phyloP scores from a whole-genome alignment of 495 filamentous ascomycete species.

The Aspergillus funiculosus region DNA sequence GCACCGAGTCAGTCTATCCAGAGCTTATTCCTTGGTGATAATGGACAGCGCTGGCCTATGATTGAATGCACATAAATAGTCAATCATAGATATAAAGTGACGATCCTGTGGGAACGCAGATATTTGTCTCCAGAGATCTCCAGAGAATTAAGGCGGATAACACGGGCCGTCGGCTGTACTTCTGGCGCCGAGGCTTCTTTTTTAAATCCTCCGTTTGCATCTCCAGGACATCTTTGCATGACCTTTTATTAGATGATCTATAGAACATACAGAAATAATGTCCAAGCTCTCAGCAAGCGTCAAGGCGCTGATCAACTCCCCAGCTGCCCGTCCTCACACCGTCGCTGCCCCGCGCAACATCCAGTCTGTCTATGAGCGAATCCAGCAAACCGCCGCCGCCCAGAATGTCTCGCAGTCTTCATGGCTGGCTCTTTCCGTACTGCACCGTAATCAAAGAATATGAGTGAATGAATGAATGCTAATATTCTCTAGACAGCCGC shows the following conservation, averaged over 20 bases:
- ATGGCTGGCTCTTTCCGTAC: slow-evolving; percentile 62
- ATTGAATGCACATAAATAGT: too few relatives aligned
- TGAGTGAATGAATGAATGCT: slow-evolving; percentile 4
- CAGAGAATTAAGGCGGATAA: too few relatives aligned
- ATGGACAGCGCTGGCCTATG: too few relatives aligned
- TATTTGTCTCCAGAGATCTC: too few relatives aligned
- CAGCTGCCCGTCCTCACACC: slow-evolving; percentile 59
- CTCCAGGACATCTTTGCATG: too few relatives aligned
- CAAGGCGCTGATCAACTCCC: slow-evolving; percentile 66
- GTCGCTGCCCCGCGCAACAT: slow-evolving; percentile 58
- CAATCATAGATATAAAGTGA: too few relatives aligned
- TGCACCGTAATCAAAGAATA: slow-evolving; percentile 1
- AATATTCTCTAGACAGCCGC: slow-evolving; percentile 53
- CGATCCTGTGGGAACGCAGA: too few relatives aligned
- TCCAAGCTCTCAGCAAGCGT: slow-evolving; percentile 61
- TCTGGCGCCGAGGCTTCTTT: slow-evolving; percentile 11
- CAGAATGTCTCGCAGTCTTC: slow-evolving; percentile 53
- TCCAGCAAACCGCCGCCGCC: slow-evolving; percentile 48
- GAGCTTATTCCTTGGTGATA: too few relatives aligned
- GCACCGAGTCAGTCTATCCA: too few relatives aligned
- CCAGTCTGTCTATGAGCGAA: slow-evolving; percentile 51
- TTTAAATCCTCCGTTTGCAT: background rate
- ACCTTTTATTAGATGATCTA: too few relatives aligned
- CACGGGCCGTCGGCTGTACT: slow-evolving; percentile 6
- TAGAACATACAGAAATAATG: too few relatives aligned